phyloP scores from a whole-genome alignment of 148 eudicot genomes.

The Nyssa sinensis region DNA sequence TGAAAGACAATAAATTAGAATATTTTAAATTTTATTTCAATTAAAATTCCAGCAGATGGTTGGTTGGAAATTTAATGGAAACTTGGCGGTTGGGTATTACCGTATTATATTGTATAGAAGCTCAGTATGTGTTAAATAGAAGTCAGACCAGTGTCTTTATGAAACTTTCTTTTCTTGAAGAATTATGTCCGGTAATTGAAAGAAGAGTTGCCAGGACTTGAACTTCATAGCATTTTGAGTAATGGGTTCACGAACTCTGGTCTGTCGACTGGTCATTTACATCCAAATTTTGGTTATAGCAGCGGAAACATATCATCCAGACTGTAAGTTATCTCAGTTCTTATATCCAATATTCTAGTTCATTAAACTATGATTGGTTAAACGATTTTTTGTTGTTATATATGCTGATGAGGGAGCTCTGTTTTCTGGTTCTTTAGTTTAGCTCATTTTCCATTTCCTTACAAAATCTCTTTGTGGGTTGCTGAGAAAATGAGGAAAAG shows the following conservation, averaged over 20 bases:
- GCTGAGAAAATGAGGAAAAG: background rate
- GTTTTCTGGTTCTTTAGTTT: too few species aligned
- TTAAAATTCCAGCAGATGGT: too few species aligned
- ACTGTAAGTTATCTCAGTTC: slow-evolving; percentile 36
- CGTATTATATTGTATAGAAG: too few species aligned
- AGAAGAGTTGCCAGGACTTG: too few species aligned
- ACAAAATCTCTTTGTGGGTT: too few species aligned
- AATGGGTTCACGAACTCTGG: slow-evolving; percentile 26
- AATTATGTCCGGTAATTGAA: background rate
- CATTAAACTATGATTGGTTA: background rate
- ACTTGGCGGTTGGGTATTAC: too few species aligned
- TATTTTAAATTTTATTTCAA: too few species aligned
- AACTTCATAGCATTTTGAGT: slow-evolving; percentile 2
- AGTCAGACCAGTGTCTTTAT: background rate
- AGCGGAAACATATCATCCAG: slow-evolving; percentile 29
- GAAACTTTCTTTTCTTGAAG: background rate
- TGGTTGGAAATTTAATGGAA: too few species aligned
- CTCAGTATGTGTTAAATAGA: too few species aligned
- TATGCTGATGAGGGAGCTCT: background rate
- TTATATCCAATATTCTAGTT: background rate
- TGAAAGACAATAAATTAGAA: too few species aligned
- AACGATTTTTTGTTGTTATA: background rate
- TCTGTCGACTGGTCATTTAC: slow-evolving; percentile 25
- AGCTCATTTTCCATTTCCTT: too few species aligned
- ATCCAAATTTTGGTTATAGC: slow-evolving; percentile 16